These are phyloP conservation scores for button mushroom (Agaricus bisporus) DNA, from an alignment of 768 basidiomycete genomes.

Conservation along the genomic window DNA sequence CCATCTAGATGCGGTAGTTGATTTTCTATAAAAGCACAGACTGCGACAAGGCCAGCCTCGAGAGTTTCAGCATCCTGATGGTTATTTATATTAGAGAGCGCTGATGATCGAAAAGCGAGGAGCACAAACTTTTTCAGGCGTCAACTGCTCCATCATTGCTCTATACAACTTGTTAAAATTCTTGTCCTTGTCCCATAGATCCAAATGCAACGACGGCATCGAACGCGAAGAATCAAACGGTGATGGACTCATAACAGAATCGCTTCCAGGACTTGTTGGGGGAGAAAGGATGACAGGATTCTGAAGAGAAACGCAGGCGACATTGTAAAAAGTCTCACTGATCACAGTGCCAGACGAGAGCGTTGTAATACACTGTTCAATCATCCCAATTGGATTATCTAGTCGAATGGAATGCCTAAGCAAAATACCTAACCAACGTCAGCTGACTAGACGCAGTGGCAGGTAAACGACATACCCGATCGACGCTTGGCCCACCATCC, in stretches of 20 bases:
- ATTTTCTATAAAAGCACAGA: slow-evolving; percentile 81
- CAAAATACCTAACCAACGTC: background rate
- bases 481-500: slow-evolving; percentile 84
- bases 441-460: background rate
- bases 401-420: slow-evolving; percentile 26
- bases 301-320: slow-evolving; percentile 57
- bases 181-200: slow-evolving; percentile 70
- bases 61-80: slow-evolving; percentile 58
- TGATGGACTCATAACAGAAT: slow-evolving; percentile 47
- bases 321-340: slow-evolving; percentile 51
- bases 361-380: slow-evolving; percentile 45
- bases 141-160: slow-evolving; percentile 57
- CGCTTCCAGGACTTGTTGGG: slow-evolving; percentile 47
- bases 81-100: background rate
- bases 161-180: slow-evolving; percentile 66
- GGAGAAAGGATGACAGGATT: slow-evolving; percentile 53
- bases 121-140: slow-evolving; percentile 51
- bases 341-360: slow-evolving; percentile 50
- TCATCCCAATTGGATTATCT: slow-evolving; percentile 7
- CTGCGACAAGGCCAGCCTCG: slow-evolving; percentile 72
- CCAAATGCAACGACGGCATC: slow-evolving; percentile 38
- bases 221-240: slow-evolving; percentile 40
- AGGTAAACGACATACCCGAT: slow-evolving; percentile 42
- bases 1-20: slow-evolving; percentile 72
- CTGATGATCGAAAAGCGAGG: background rate